phyloP scores from a whole-genome alignment of 192 early-diverging fungal genomes.

The Rhizophagus sp. region DNA sequence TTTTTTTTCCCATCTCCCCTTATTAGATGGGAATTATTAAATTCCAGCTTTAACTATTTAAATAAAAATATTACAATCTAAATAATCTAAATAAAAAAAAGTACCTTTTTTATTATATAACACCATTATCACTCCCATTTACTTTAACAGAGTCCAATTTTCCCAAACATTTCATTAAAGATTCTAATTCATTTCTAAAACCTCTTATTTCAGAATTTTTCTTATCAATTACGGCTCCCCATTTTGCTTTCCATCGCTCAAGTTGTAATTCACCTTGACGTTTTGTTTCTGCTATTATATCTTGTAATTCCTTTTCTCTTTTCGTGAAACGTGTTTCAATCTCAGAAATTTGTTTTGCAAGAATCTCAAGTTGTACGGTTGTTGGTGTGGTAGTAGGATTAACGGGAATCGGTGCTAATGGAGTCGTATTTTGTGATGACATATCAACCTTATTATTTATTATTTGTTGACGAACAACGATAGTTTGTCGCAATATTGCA shows the following conservation, averaged over 20 bases:
- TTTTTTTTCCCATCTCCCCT: too few species aligned
- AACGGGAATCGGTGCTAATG: too few species aligned
- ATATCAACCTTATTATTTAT: background rate
- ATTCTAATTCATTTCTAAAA: conserved; percentile 18
- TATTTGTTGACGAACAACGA: conserved; percentile 9
- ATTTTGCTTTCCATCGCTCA: conserved; percentile 2
- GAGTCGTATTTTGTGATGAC: too few species aligned
- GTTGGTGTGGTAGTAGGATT: background rate
- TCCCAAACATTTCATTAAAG: conserved; percentile 7
- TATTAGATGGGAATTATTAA: too few species aligned
- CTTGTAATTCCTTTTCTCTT: conserved; percentile 25
- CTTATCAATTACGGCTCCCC: conserved; percentile 5
- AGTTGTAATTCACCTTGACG: conserved; percentile 12
- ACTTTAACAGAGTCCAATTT: background rate
- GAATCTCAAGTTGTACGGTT: background rate
- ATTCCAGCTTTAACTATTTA: too few species aligned
- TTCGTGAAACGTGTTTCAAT: conserved; percentile 15
- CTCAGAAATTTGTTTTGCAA: conserved; percentile 9
- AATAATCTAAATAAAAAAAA: background rate
- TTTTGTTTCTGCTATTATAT: conserved; percentile 16
- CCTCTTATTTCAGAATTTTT: conserved; percentile 6
- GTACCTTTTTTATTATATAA: background rate
- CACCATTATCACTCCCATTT: background rate
- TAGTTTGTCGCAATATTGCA: conserved; percentile 9
- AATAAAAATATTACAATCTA: too few species aligned